phyloP scores from a whole-genome alignment of 2,329 filamentous ascomycete species.

The Pyrenophora seminiperda region DNA sequence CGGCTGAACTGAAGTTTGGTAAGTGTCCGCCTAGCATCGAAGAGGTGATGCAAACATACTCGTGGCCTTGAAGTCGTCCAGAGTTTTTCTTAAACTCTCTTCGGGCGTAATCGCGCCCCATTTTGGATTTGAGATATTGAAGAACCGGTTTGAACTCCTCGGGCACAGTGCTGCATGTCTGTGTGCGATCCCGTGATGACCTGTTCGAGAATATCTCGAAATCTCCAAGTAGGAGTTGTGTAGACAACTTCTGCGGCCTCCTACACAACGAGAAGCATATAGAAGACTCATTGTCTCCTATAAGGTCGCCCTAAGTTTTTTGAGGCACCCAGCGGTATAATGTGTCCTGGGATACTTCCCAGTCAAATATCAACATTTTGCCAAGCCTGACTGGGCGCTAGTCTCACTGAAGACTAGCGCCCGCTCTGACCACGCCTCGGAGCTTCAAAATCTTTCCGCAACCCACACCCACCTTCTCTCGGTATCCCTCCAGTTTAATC shows the following conservation, averaged over 20 bases:
- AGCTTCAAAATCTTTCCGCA: conserved; percentile 44
- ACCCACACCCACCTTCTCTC: conserved; percentile 48
- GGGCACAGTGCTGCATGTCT: conserved; percentile 13
- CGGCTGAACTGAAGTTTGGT: conserved; percentile 17
- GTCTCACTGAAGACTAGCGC: conserved; percentile 26
- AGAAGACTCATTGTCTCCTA: conserved; percentile 29
- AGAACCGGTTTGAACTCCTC: conserved; percentile 17
- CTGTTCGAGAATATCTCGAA: conserved; percentile 38
- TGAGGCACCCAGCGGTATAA: background rate
- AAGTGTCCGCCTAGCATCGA: conserved; percentile 5
- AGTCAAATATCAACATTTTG: conserved; percentile 8
- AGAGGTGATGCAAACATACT: conserved; percentile 25
- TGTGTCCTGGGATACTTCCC: background rate
- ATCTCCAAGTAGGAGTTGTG: conserved; percentile 43
- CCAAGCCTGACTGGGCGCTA: conserved; percentile 25
- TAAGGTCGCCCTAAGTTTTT: too few relatives aligned
- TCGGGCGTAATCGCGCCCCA: conserved; percentile 15
- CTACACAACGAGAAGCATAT: conserved; percentile 23
- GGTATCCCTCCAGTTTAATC: conserved; percentile 99
- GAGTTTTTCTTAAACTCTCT: conserved; percentile 27
- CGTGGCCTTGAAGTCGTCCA: conserved; percentile 41
- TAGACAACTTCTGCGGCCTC: conserved; percentile 22
- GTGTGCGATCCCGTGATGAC: conserved; percentile 37
- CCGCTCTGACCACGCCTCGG: conserved; percentile 22
- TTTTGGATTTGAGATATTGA: conserved; percentile 13